Percentiles rank a stretch among this genome's conserved stretches.
Evolutionary conservation across 352 stramenopile species (phyloP).

Genomic region (Globisporangium takayamanum): DNA sequence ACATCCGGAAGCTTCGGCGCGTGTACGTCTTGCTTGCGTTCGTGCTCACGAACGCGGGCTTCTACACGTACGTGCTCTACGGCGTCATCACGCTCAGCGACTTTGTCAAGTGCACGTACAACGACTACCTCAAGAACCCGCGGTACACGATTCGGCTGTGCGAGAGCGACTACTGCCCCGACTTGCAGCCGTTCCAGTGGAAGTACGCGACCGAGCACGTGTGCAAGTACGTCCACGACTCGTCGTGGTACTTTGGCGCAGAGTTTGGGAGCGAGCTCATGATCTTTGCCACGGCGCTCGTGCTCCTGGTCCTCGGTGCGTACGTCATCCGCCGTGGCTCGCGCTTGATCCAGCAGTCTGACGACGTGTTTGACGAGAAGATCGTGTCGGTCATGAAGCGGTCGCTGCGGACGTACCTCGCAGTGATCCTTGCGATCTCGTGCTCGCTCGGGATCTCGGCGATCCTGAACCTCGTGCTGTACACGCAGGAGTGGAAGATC

Average conservation of each 20-base stretch:
- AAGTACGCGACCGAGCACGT: conserved; percentile 59
- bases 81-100: conserved; percentile 62
- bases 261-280: conserved; percentile 45
- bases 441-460: conserved; percentile 53
- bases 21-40: conserved; percentile 57
- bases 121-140: conserved; percentile 84
- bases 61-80: conserved; percentile 66
- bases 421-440: conserved; percentile 68
- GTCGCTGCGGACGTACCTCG: conserved; percentile 72
- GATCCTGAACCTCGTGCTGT: conserved; percentile 60
- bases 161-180: conserved; percentile 67
- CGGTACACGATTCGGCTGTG: conserved; percentile 62
- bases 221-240: conserved; percentile 62
- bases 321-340: conserved; percentile 68
- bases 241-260: conserved; percentile 51
- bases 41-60: conserved; percentile 51
- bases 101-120: conserved; percentile 83
- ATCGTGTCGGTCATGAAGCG: conserved; percentile 70
- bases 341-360: conserved; percentile 65
- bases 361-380: conserved; percentile 66
- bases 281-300: conserved; percentile 54
- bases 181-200: conserved; percentile 79
- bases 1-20: conserved; percentile 44
- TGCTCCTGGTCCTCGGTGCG: conserved; percentile 54
- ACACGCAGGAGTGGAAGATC: conserved; percentile 54